phyloP scores from a whole-genome alignment of 805 yeast species.

The Myxozyma vanderwaltii region DNA sequence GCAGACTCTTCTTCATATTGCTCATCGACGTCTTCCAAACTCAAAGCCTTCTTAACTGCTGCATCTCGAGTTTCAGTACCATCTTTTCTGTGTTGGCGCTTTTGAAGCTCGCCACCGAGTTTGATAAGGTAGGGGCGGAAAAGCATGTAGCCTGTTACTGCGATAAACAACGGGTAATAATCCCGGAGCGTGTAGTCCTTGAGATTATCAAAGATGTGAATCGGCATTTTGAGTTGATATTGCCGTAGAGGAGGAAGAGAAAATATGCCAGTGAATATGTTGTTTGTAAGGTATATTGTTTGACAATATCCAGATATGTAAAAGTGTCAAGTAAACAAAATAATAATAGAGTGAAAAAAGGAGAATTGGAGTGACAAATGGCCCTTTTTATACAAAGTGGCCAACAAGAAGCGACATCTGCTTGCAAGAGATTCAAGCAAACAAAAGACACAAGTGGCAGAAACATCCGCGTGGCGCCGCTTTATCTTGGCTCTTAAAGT shows the following conservation, averaged over 20 bases:
- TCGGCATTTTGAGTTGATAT: neutral
- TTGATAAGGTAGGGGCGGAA: slow-evolving; percentile 34
- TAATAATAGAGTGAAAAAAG: too few species aligned
- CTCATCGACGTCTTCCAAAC: slow-evolving; percentile 26
- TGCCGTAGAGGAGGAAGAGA: too few species aligned
- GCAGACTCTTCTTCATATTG: slow-evolving; percentile 19
- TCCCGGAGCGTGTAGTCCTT: slow-evolving; percentile 24
- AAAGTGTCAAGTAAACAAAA: too few species aligned
- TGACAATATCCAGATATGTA: too few species aligned
- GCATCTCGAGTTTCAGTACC: slow-evolving; percentile 14
- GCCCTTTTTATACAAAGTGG: too few species aligned
- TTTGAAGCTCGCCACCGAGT: slow-evolving; percentile 29
- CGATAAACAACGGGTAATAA: slow-evolving; percentile 30
- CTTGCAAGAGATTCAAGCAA: neutral
- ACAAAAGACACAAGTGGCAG: neutral
- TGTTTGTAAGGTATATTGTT: too few species aligned
- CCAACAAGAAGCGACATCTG: neutral
- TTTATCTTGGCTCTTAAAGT: neutral
- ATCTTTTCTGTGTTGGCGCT: slow-evolving; percentile 26
- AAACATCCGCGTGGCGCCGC: slow-evolving; percentile 10
- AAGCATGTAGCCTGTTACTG: slow-evolving; percentile 34
- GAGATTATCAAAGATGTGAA: slow-evolving; percentile 10
- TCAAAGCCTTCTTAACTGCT: slow-evolving; percentile 23
- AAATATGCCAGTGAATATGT: too few species aligned
- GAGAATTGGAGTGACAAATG: too few species aligned